Conservation (phyloP, 495 filamentous ascomycete species). For the Penicillium riverlandense region DNA sequence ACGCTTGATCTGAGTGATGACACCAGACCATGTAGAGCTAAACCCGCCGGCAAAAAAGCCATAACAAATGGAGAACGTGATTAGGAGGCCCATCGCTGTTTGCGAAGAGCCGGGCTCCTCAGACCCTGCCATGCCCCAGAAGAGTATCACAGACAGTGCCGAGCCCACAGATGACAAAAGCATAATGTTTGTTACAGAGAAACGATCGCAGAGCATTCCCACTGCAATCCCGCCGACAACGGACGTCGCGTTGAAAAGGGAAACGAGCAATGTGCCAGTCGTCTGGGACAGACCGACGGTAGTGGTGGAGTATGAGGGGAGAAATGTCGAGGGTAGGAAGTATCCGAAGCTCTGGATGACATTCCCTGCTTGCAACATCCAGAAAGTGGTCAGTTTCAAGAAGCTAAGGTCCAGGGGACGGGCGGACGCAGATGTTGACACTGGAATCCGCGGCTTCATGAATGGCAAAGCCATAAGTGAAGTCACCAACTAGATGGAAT, state of each 20-base stretch:
- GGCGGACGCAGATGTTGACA: conserved; percentile 17
- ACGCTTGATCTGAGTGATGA: conserved; percentile 48
- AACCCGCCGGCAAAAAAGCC: conserved; percentile 64
- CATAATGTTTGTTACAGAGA: conserved; percentile 53
- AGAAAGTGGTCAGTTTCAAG: conserved; percentile 41
- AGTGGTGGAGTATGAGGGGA: conserved; percentile 51
- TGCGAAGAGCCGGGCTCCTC: conserved; percentile 15
- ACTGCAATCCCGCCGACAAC: conserved; percentile 52
- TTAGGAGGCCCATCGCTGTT: conserved; percentile 48
- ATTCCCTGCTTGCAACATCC: conserved; percentile 49
- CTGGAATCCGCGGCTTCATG: conserved; percentile 51
- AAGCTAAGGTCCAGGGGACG: conserved; percentile 43
- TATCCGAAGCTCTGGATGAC: conserved; percentile 58
- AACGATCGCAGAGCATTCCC: conserved; percentile 53
- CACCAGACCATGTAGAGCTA: conserved; percentile 54
- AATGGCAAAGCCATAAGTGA: conserved; percentile 48
- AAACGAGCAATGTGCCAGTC: conserved; percentile 43
- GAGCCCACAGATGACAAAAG: conserved; percentile 52
- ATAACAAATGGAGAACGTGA: conserved; percentile 58
- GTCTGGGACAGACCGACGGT: conserved; percentile 37
- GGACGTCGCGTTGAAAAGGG: conserved; percentile 50
- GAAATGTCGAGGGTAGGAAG: conserved; percentile 60
- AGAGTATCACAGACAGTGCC: conserved; percentile 51
- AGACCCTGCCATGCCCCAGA: conserved; percentile 54
- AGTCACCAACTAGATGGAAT: conserved; percentile 25